A percentile compares a stretch with the other conserved stretches of the same genome.
phyloP scores from a whole-genome alignment of 2,329 filamentous ascomycete genomes.

The Lecanicillium sp. region DNA sequence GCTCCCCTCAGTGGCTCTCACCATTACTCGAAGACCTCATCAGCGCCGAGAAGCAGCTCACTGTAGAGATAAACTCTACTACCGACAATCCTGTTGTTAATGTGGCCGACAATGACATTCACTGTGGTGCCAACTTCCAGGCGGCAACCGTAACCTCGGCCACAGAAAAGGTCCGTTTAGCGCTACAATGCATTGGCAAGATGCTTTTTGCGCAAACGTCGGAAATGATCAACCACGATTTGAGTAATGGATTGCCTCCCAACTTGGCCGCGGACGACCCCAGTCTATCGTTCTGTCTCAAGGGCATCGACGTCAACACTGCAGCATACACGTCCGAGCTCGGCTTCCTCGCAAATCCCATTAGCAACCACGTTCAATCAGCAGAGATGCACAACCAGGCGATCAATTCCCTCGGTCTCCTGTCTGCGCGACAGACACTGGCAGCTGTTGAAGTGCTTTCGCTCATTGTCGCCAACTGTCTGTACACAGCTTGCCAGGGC shows the following conservation, averaged over 20 bases:
- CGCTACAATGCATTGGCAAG: conserved; percentile 40
- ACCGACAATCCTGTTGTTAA: conserved; percentile 61
- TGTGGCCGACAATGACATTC: conserved; percentile 30
- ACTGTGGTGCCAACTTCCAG: conserved; percentile 65
- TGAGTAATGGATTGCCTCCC: conserved; percentile 56
- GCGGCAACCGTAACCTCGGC: conserved; percentile 56
- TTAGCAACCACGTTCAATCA: conserved; percentile 56
- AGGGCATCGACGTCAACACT: conserved; percentile 61
- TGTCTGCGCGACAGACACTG: too few species aligned
- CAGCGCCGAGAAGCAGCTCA: conserved; percentile 51
- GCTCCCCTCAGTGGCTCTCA: conserved; percentile 61
- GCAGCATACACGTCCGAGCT: conserved; percentile 59
- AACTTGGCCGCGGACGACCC: conserved; percentile 57
- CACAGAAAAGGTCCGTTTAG: conserved; percentile 41
- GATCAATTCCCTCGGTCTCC: too few species aligned
- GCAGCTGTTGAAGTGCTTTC: too few species aligned
- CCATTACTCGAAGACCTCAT: conserved; percentile 58
- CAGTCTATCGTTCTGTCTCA: conserved; percentile 49
- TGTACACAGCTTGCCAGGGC: too few species aligned
- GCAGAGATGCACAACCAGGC: conserved; percentile 64
- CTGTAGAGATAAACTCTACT: conserved; percentile 58
- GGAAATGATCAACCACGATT: conserved; percentile 55
- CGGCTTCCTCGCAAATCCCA: conserved; percentile 54
- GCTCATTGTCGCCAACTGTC: too few species aligned
- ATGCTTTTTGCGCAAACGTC: conserved; percentile 58